Evolutionary conservation across 2,329 filamentous ascomycete genomes (phyloP).

Genomic region (Paracoccidioides lutzii): DNA sequence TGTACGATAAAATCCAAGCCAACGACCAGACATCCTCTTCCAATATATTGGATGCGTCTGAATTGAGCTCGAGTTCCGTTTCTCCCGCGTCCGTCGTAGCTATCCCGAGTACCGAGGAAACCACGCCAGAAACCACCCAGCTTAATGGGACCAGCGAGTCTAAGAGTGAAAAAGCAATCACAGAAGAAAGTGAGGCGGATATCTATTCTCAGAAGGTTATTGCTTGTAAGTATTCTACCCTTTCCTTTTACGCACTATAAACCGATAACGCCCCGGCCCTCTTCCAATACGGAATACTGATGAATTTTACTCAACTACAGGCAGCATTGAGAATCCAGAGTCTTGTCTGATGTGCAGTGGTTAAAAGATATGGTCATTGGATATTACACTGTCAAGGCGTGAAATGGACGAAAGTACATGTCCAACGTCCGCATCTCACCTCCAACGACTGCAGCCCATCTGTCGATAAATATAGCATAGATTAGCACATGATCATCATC

Average conservation of each 20-base stretch:
- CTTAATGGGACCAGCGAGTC: slow-evolving; percentile 25
- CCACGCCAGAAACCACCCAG: slow-evolving; percentile 51
- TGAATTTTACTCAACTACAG: slow-evolving; percentile 28
- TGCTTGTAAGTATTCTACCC: slow-evolving; percentile 50
- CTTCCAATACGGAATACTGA: slow-evolving; percentile 18
- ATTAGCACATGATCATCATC: background rate
- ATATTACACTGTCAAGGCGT: background rate
- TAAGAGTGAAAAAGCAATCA: slow-evolving; percentile 34
- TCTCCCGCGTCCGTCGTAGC: slow-evolving; percentile 48
- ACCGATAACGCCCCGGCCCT: no score
- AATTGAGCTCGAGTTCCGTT: slow-evolving; percentile 44
- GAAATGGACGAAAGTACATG: background rate
- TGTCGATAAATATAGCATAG: background rate
- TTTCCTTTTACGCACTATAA: slow-evolving; percentile 11
- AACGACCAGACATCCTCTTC: slow-evolving; percentile 22
- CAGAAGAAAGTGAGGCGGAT: slow-evolving; percentile 60
- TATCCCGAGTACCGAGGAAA: slow-evolving; percentile 49
- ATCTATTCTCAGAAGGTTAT: slow-evolving; percentile 92
- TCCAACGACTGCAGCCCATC: background rate
- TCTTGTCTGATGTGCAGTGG: slow-evolving; percentile 95
- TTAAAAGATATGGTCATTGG: slow-evolving; percentile 33
- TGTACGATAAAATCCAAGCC: slow-evolving; percentile 36
- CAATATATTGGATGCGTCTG: slow-evolving; percentile 37
- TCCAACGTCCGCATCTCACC: background rate
- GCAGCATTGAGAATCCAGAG: slow-evolving; percentile 95